These are phyloP conservation scores for Scheffersomyces coipomensis DNA, from an alignment of 805 yeast genomes.

Conservation along the genomic window DNA sequence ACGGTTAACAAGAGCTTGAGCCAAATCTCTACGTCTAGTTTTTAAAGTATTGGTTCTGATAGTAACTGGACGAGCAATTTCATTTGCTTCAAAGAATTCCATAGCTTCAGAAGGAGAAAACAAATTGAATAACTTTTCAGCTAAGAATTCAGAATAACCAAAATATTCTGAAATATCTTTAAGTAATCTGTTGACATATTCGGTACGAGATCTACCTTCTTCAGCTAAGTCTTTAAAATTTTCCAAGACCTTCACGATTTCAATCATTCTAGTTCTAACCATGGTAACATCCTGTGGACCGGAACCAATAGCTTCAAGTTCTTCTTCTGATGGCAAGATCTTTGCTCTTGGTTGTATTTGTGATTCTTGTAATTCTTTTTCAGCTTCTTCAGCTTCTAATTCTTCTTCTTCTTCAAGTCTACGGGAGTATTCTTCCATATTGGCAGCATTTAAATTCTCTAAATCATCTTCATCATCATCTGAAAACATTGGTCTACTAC, in stretches of 20 bases:
- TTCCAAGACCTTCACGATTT: constrained; percentile 89
- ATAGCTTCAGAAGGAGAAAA: constrained; percentile 95
- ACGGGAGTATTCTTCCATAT: constrained; percentile 77
- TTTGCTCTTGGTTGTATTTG: constrained; percentile 72
- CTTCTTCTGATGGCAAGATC: constrained; percentile 73
- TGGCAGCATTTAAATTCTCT: constrained; percentile 72
- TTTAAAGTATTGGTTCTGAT: constrained; percentile 96
- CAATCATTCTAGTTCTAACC: constrained; percentile 91
- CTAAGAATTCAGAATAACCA: constrained; percentile 88
- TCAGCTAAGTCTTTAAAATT: constrained; percentile 81
- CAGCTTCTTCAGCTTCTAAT: constrained; percentile 46
- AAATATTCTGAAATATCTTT: constrained; percentile 90
- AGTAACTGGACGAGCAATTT: constrained; percentile 92
- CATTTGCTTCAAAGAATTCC: constrained; percentile 98
- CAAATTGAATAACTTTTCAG: constrained; percentile 88
- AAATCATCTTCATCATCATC: constrained; percentile 66
- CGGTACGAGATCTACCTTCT: constrained; percentile 82
- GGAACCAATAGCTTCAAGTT: constrained; percentile 46
- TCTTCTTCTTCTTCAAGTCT: constrained; percentile 61
- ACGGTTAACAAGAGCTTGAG: constrained; percentile 90
- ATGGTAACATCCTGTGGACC: constrained; percentile 75
- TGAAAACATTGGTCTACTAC: constrained; percentile 73
- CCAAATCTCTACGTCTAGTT: constrained; percentile 93
- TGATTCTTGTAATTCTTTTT: constrained; percentile 56
- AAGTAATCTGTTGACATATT: constrained; percentile 74